Conservation (phyloP, 2,329 filamentous ascomycete species). For the Fusarium sp. region DNA sequence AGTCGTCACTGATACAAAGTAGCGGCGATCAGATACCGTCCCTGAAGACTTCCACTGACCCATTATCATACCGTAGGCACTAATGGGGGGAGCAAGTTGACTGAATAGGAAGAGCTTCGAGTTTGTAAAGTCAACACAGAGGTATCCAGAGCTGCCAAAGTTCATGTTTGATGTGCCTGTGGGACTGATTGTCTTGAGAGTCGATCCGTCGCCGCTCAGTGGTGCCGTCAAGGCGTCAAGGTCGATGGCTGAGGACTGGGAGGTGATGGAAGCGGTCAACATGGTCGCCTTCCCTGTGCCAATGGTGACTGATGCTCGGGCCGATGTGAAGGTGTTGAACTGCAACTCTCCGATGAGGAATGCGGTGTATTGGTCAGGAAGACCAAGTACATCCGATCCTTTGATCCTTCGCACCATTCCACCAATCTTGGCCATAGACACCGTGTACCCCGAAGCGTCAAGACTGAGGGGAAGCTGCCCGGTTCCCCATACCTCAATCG, state of each 20-base stretch:
- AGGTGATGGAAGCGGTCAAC: not conserved
- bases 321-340: not conserved
- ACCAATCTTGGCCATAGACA: not conserved
- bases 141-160: not conserved
- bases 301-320: not conserved
- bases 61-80: not conserved
- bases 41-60: not conserved
- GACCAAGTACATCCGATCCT: not conserved
- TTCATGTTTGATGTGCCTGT: not conserved
- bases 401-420: not conserved
- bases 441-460: not conserved
- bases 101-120: not conserved
- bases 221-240: not conserved
- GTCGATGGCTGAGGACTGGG: not conserved
- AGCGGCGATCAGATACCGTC: not conserved
- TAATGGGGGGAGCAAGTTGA: not conserved
- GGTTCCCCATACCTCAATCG: not conserved
- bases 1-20: not conserved
- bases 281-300: not conserved
- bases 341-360: not conserved
- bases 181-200: not conserved
- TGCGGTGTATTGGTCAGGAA: not conserved
- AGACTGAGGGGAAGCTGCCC: not conserved
- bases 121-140: not conserved
- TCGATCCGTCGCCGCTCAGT: not conserved